Evolutionary conservation across 805 yeast species (phyloP), one percentile per base, ranked within the genome.

Genomic region (Hemisphaericaspora nanyangensis): DNA sequence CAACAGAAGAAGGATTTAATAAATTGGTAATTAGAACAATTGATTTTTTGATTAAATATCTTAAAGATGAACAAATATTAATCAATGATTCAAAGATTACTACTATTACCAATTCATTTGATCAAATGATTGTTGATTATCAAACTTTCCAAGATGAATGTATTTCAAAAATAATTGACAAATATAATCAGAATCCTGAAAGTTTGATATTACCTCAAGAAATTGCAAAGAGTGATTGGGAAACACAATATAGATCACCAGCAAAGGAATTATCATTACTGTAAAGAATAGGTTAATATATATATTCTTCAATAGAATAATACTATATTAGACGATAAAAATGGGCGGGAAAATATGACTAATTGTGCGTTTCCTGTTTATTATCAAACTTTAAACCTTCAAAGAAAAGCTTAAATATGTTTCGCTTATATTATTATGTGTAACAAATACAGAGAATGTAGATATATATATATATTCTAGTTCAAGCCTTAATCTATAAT

Each of bases 141-240:
- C 11, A 19, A 22, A 15, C 19, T 10, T 31, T 34, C 11, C 38
- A 44, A 29, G 24, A 20, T 6, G 19, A 17, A 3, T 32, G 42
- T n/a, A 38, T 42, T 6, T 31, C 20, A 10, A 29, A 31, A n/a
- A 31, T 51, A 11, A 33, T 47, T n/a, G 38, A 29, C 2, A 42
- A 43, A 19, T 35, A 35, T 35, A 34, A 45, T 3, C 7, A 15
- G 3, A 38, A 39, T 13, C 33, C 35, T 7, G 12, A 31, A 6
- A 13, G 24, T 18, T 29, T 49, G 16, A 18, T 44, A 5, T 38
- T 50, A 22, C 52, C 52, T 5, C 39, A 37, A 8, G 43, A 41
- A 12, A n/a, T 44, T 6, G 48, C 51, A 2, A 34, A 40, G 10
- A 29, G 35, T 3, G 51, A 47, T 20, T 51, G 55, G 55, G 52